Evolutionary conservation across 78 protist species (phyloP), one percentile per base, ranked within the genome.

Genomic region (Salpingoeca rosetta): DNA sequence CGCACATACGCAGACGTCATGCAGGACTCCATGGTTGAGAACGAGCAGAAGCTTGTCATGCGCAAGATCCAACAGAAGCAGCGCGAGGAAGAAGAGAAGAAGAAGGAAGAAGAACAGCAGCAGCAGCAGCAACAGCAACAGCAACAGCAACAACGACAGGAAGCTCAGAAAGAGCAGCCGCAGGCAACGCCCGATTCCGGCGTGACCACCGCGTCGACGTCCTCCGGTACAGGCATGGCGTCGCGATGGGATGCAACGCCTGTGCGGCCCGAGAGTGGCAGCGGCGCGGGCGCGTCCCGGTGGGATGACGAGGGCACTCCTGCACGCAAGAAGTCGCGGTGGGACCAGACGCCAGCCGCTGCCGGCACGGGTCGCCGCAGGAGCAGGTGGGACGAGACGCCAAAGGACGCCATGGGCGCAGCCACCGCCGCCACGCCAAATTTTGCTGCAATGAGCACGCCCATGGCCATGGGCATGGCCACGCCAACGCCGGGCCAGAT

Each of bases 341-440:
- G 93, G 93, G 93, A 91, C 72, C 86, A 86, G 42, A 91, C 93
- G n/a, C 93, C 93, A 12, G 81, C 57, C 51, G 41, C 31, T 0
- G n/a, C 76, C 2, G 42, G n/a, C 81, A 26, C 80, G 31, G 77
- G 77, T 22, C 25, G 84, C 42, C n/a, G 74, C 38, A 41, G 92
- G 57, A 90, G 94, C 11, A 84, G 95, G 44, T 94, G 97, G 97
- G 97, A 94, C 83, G 95, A 92, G 83, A 92, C 97, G 41, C 94
- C 95, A 0, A 84, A 87, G 22, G 84, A 39, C 26, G 37, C 75
- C 44, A 76, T 37, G 80, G 84, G 85, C 3, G 72, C 44, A 43
- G 1, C 84, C 38, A 1, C 7, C 37, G 87, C n/a, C 2, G 36
- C 2, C 26, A 45, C 45, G 77, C n/a, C n/a, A n/a, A n/a, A n/a